Evolutionary conservation across 768 basidiomycete species (phyloP).

Genomic region (Amanita pseudoporphyria): DNA sequence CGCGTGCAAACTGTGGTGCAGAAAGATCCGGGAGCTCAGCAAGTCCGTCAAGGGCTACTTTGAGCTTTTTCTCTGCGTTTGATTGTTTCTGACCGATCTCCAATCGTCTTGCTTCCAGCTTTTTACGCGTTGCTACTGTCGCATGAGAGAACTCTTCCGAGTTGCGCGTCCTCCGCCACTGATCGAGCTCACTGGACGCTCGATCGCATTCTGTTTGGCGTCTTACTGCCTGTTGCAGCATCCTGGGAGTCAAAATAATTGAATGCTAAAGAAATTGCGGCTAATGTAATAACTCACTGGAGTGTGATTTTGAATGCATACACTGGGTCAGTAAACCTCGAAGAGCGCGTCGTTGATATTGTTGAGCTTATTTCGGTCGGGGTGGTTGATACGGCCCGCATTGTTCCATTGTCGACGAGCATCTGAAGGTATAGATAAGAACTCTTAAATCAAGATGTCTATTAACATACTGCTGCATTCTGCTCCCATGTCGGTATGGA

Average conservation of each 20-base stretch:
- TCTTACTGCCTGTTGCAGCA: conserved; percentile 19
- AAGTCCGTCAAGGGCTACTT: conserved; percentile 16
- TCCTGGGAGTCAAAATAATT: conserved; percentile 15
- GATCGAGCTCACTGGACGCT: conserved; percentile 15
- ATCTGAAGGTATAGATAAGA: neutral
- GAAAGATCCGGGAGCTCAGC: conserved; percentile 18
- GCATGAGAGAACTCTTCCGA: conserved; percentile 20
- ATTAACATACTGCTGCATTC: neutral
- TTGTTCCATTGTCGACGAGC: neutral
- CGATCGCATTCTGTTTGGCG: conserved; percentile 16
- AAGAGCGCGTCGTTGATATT: neutral
- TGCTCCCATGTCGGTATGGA: neutral
- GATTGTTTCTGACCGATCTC: conserved; percentile 12
- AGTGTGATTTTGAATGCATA: conserved; percentile 3
- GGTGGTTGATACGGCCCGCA: neutral
- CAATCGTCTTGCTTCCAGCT: conserved; percentile 15
- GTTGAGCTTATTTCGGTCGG: conserved; percentile 8
- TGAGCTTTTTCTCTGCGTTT: conserved; percentile 14
- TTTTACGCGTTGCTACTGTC: conserved; percentile 18
- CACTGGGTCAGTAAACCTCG: conserved; percentile 6
- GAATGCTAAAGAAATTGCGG: neutral
- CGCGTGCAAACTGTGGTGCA: conserved; percentile 1
- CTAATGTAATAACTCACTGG: conserved; percentile 7
- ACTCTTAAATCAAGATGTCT: neutral
- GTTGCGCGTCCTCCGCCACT: conserved; percentile 22